phyloP scores from a whole-genome alignment of 768 basidiomycete genomes.

The Panellus pusillus region DNA sequence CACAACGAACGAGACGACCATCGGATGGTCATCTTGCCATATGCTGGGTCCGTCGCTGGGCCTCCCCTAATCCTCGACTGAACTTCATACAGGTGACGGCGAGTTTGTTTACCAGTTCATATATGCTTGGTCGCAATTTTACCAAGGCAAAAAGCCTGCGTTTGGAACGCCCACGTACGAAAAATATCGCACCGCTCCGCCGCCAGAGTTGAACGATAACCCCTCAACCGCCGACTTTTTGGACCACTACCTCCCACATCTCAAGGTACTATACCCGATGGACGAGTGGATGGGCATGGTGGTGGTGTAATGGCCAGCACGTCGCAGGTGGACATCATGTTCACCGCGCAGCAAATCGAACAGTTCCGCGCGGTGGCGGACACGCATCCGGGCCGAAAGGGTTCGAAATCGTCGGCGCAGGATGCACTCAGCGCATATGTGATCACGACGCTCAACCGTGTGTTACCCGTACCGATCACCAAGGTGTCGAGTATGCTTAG shows the following conservation, averaged over 20 bases:
- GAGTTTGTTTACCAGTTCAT: not conserved
- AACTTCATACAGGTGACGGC: not conserved
- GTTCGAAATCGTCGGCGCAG: not conserved
- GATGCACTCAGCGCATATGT: not conserved
- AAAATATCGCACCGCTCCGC: not conserved
- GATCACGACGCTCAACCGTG: not conserved
- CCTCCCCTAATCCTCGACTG: not conserved
- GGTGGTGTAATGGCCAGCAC: not conserved
- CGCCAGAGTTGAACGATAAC: not conserved
- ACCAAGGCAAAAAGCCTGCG: not conserved
- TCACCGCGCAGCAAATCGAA: not conserved
- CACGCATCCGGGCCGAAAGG: not conserved
- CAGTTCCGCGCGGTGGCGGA: not conserved
- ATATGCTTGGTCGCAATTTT: not conserved
- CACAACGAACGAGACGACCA: not conserved
- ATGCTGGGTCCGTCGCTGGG: not conserved
- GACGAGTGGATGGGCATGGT: not conserved
- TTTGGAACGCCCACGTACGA: not conserved
- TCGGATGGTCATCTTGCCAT: not conserved
- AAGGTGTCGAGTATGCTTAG: not conserved
- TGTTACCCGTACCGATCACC: not conserved
- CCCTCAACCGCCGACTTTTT: not conserved
- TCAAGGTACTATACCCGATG: not conserved
- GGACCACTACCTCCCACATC: not conserved
- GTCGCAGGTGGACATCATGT: not conserved